These are phyloP conservation scores for Pugionium cornutum DNA, from an alignment of 345 rosid genomes.

Conservation along the genomic window DNA sequence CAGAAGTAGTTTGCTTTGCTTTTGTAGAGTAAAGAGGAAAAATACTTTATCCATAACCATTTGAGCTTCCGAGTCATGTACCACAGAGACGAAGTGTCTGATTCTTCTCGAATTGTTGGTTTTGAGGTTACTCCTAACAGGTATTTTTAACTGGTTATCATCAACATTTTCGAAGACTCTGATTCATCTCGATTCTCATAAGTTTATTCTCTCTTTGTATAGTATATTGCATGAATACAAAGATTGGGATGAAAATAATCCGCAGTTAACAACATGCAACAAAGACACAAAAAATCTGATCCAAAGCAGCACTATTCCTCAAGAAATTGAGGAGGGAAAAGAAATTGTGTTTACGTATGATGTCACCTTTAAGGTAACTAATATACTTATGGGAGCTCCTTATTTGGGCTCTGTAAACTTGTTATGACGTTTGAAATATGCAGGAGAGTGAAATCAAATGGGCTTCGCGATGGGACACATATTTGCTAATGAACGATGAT, in stretches of 20 bases:
- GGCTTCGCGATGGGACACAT: conserved; percentile 99
- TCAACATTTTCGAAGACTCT: not conserved
- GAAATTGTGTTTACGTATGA: conserved; percentile 86
- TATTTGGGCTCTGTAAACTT: not conserved
- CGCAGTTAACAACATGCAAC: conserved; percentile 85
- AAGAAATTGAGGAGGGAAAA: conserved; percentile 69
- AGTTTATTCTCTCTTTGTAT: conserved; percentile 25
- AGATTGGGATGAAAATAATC: conserved; percentile 81
- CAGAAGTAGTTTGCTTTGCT: conserved; percentile 18
- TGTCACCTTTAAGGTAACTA: conserved; percentile 76
- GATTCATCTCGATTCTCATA: not conserved
- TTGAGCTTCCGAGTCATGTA: conserved; percentile 90
- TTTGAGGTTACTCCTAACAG: conserved; percentile 94
- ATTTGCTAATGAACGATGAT: conserved; percentile 92
- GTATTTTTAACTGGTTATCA: conserved; percentile 39
- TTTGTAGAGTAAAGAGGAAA: conserved; percentile 85
- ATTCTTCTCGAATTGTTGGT: conserved; percentile 88
- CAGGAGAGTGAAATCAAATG: conserved; percentile 94
- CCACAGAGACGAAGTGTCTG: conserved; percentile 77
- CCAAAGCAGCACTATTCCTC: conserved; percentile 82
- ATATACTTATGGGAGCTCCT: not conserved
- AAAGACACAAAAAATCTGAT: conserved; percentile 79
- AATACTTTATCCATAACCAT: conserved; percentile 87
- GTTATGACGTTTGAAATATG: conserved; percentile 14
- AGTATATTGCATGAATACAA: conserved; percentile 92